Conservation (phyloP, 2,329 filamentous ascomycete species). For the Capronia epimyces region DNA sequence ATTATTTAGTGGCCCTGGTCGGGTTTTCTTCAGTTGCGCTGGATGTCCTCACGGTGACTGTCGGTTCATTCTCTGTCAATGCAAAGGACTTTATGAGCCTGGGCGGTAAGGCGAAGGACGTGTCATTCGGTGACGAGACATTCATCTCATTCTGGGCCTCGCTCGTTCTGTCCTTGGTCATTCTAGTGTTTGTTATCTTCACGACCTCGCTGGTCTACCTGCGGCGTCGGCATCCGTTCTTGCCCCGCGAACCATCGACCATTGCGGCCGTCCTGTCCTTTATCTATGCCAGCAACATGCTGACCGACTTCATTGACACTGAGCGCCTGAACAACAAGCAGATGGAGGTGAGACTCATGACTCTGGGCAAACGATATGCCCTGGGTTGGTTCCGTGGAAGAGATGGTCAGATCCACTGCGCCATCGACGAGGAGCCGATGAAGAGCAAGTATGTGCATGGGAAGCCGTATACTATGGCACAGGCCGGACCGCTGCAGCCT, state of each 20-base stretch:
- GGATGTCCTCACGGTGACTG: conserved; percentile 46
- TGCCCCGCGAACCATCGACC: conserved; percentile 72
- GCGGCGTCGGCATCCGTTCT: conserved; percentile 61
- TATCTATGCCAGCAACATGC: conserved; percentile 75
- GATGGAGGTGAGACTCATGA: conserved; percentile 58
- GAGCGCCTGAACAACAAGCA: conserved; percentile 56
- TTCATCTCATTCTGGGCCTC: conserved; percentile 61
- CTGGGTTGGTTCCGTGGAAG: conserved; percentile 71
- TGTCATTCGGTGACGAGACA: conserved; percentile 39
- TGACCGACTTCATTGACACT: conserved; percentile 68
- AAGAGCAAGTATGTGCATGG: conserved; percentile 62
- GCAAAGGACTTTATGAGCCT: conserved; percentile 36
- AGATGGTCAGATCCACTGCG: conserved; percentile 68
- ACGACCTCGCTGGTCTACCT: conserved; percentile 57
- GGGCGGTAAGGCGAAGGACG: conserved; percentile 16
- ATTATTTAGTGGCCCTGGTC: conserved; percentile 44
- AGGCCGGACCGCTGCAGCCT: conserved; percentile 25
- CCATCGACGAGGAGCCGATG: conserved; percentile 71
- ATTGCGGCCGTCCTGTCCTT: conserved; percentile 71
- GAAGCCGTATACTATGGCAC: conserved; percentile 32
- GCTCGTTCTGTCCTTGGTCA: conserved; percentile 55
- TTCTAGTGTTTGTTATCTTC: conserved; percentile 60
- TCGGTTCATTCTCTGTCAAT: conserved; percentile 44
- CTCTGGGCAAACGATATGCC: conserved; percentile 63
- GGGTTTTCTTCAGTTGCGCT: conserved; percentile 42